Base-by-base conservation (phyloP, 345 rosid genomes). In the Bretschneidera sinensis region DNA sequence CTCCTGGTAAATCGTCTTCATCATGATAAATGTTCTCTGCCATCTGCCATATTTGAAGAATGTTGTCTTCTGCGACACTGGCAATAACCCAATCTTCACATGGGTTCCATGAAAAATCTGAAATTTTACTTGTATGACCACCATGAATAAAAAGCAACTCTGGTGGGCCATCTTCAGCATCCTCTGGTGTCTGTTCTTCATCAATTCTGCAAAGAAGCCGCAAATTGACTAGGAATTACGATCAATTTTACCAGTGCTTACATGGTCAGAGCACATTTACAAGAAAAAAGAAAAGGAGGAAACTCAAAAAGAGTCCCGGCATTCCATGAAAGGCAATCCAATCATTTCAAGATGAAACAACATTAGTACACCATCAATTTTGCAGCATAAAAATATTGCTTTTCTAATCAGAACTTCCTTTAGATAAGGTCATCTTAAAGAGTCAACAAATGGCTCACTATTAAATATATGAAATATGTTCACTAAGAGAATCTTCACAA, bases 31-130 rank as follows among this genome's bases (percentile, higher is more conserved):
- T 94, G 69, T 88, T 90, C 79, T 94, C 99, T 10, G 97, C 96
- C 99, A 94, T 91, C 82, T 94, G 99, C 99, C 99, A 94, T 67
- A 94, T 91, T 56, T 94, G 99, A 59, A 94, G 96, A 54, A 94
- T 94, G 74, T 94, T 94, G 77, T 94, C 99, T 69, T 94, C 99
- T 0, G 99, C 96, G 35, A 94, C 99, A 65, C 99, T 94, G 22
- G 95, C 79, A 35, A 94, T 47, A 35, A 94, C 97, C 99, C 99
- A 94, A 67, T 94, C 99, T 70, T 94, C 97, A 66, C 96, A 88
- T 1, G 99, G 96, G 78, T 94, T 94, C 99, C 99, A 94, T 7
- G 99, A 91, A 71, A 95, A 95, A 74, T 91, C 97, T 11, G 99
- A 91, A 47, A 95, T 85, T 80, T 95, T 95, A 79, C 99, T 86